Evolutionary conservation across 352 stramenopile genomes (phyloP), one percentile per base, ranked within the genome.

Genomic region (Phytophthora tentaculata): DNA sequence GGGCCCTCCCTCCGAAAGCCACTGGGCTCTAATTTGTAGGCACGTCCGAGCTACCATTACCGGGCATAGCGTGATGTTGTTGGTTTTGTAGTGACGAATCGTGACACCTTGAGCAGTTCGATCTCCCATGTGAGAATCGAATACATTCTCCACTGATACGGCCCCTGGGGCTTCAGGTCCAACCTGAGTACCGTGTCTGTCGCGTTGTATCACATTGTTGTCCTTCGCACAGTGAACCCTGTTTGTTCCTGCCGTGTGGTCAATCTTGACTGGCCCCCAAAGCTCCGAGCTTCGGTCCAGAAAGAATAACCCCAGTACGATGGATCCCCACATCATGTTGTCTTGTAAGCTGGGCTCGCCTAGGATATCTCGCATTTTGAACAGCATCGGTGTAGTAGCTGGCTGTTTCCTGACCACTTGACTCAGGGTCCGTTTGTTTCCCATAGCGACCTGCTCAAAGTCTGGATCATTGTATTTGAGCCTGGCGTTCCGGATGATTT

Each of bases 351-450:
- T 9, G 2, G 32, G 32, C 10, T 8, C 10, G 2, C 32, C 32
- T 39, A 39, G 32, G 5, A 39, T 2, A 2, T 39, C 32, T 8
- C 37, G 62, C 61, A 72, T 64, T 20, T 70, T 44, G 50, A 53
- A 58, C 66, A 75, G 19, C 58, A 75, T 72, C 28, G 61, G 29
- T 73, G 58, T 72, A 79, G 62, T 79, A 75, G 68, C 66, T 68
- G 71, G 61, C 55, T 79, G 66, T 51, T 74, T 74, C 58, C 5
- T 50, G 32, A 72, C 58, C 61, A 78, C 66, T 1, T 70, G 51
- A 61, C 65, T 64, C n/a, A 71, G 53, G 14, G 64, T 53, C 49
- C 50, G 57, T 35, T 72, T 67, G 37, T 72, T 73, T 12, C 71
- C 70, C 55, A 74, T 45, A 74, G 70, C 48, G 52, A 71, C 52